Evolutionary conservation across 2,329 filamentous ascomycete species (phyloP).

Genomic region (Ophiostoma angusticollis): DNA sequence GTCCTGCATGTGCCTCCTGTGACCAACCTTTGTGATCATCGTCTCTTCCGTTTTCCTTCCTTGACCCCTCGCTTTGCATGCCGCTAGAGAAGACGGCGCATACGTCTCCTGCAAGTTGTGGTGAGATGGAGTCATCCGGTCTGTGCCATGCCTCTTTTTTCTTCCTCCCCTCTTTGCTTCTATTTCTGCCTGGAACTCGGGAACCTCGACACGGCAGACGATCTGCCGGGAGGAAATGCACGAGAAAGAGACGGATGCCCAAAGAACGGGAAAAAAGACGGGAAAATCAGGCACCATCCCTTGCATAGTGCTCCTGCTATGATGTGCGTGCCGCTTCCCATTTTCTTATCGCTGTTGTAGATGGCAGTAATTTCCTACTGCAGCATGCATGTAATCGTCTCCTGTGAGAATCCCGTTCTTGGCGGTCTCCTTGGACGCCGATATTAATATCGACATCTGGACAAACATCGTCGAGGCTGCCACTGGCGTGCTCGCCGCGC

Average conservation of each 20-base stretch:
- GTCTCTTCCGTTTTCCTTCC: background rate
- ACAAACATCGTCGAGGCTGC: background rate
- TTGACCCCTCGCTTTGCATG: background rate
- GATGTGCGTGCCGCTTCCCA: constrained; percentile 1
- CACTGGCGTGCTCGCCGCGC: too few relatives aligned
- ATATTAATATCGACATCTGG: background rate
- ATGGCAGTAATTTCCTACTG: background rate
- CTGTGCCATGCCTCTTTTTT: too few relatives aligned
- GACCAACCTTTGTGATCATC: constrained; percentile 1
- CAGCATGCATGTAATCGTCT: background rate
- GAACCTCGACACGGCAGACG: constrained; percentile 3
- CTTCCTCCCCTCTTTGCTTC: too few relatives aligned
- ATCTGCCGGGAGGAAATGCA: constrained; percentile 7
- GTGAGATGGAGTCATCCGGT: too few relatives aligned
- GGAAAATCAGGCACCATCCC: too few relatives aligned
- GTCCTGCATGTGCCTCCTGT: constrained; percentile 1
- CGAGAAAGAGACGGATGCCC: too few relatives aligned
- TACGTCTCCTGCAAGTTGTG: too few relatives aligned
- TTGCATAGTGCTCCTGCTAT: background rate
- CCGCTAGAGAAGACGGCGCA: too few relatives aligned
- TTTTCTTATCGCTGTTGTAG: background rate
- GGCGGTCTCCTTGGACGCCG: background rate
- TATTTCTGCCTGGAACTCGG: background rate
- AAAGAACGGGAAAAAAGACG: background rate
- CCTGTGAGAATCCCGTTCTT: background rate